These are phyloP conservation scores for Prunus mume DNA, from an alignment of 306 rosid genomes.

Conservation along the genomic window DNA sequence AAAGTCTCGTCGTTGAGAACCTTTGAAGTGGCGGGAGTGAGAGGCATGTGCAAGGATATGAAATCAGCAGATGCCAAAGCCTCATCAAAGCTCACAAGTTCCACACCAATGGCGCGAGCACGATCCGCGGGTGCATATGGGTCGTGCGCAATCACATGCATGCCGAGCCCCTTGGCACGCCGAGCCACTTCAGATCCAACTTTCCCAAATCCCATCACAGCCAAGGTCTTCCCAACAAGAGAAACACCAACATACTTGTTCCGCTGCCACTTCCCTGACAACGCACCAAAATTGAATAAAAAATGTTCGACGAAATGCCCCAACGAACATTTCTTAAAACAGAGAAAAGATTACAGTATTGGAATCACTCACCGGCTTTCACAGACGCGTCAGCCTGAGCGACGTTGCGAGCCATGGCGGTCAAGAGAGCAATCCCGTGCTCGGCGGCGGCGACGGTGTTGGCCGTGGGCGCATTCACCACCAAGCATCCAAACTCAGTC, in stretches of 20 bases:
- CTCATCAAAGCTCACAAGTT: constrained; percentile 89
- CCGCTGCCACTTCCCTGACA: constrained; percentile 83
- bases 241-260: constrained; percentile 96
- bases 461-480: constrained; percentile 95
- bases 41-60: constrained; percentile 97
- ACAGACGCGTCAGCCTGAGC: constrained; percentile 95
- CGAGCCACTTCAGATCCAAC: constrained; percentile 98
- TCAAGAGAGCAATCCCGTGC: constrained; percentile 89
- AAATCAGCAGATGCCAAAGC: constrained; percentile 86
- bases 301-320: constrained; percentile 26
- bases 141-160: constrained; percentile 94
- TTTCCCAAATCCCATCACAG: constrained; percentile 96
- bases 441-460: constrained; percentile 97
- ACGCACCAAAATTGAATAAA: neutral
- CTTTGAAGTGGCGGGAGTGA: constrained; percentile 80
- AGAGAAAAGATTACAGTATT: neutral
- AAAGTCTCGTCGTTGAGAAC: constrained; percentile 87
- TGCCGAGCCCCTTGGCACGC: constrained; percentile 96
- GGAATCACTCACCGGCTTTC: constrained; percentile 64
- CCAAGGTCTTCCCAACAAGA: constrained; percentile 92
- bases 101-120: constrained; percentile 95
- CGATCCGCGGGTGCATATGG: constrained; percentile 98
- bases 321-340: neutral
- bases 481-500: constrained; percentile 94
- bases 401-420: constrained; percentile 95